A percentile compares a stretch with the other conserved stretches of the same genome.
Conservation (phyloP, 495 filamentous ascomycete species). For the Pyronema omphalodes region DNA sequence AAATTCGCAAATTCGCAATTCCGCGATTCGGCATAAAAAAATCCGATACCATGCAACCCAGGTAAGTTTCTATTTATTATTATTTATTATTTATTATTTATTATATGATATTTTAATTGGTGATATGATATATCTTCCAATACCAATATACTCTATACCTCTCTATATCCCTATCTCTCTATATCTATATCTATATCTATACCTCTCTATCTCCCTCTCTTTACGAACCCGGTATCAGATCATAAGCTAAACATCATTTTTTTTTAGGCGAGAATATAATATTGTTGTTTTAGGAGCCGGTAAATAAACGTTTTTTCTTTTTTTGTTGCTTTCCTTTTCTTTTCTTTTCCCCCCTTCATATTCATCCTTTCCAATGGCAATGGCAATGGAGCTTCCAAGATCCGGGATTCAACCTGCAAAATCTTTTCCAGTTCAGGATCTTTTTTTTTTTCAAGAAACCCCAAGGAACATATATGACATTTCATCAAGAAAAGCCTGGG, state of each 20-base stretch:
- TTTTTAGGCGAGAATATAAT: slow-evolving; percentile 62
- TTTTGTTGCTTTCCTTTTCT: neutral
- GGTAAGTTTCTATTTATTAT: no score
- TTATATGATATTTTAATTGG: no score
- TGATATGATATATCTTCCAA: no score
- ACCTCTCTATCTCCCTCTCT: neutral
- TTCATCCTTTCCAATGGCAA: no score
- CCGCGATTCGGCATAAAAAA: no score
- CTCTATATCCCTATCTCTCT: no score
- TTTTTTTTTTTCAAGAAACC: neutral
- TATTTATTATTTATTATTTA: no score
- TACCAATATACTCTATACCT: no score
- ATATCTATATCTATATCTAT: no score
- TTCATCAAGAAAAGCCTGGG: neutral
- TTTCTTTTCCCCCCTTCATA: neutral
- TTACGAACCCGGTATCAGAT: neutral
- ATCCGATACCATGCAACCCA: no score
- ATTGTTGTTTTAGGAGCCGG: slow-evolving; percentile 83
- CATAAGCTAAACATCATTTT: neutral
- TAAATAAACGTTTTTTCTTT: slow-evolving; percentile 26
- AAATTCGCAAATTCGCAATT: no score
- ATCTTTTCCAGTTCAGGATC: slow-evolving; percentile 10
- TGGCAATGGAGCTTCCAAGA: no score
- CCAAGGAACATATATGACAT: neutral
- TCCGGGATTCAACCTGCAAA: neutral